Conservation (phyloP, 2,329 filamentous ascomycete species). For the Ilyonectria mors-panacis region DNA sequence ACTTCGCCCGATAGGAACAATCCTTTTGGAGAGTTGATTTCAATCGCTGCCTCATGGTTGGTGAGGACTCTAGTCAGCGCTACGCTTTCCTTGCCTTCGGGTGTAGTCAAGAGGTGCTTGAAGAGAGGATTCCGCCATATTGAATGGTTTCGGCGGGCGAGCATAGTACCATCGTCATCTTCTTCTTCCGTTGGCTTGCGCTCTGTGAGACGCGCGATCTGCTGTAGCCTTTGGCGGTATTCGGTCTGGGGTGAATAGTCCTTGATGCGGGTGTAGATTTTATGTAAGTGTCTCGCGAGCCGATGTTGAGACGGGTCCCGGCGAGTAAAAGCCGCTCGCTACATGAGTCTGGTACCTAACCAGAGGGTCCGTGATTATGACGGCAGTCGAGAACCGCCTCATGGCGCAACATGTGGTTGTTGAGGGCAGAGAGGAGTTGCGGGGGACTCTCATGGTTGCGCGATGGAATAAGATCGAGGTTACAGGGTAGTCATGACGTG, state of each 20-base stretch:
- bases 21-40: slow-evolving; percentile 80
- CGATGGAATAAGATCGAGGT: background rate
- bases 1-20: slow-evolving; percentile 86
- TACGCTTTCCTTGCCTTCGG: slow-evolving; percentile 70
- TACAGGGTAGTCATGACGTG: slow-evolving; percentile 20
- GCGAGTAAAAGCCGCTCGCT: slow-evolving; percentile 75
- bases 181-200: slow-evolving; percentile 48
- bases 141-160: slow-evolving; percentile 68
- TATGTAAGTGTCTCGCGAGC: slow-evolving; percentile 82
- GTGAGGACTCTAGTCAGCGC: slow-evolving; percentile 79
- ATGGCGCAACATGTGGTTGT: slow-evolving; percentile 36
- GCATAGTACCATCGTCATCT: slow-evolving; percentile 51
- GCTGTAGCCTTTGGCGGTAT: slow-evolving; percentile 76
- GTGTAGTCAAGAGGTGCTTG: slow-evolving; percentile 70
- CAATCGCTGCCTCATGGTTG: slow-evolving; percentile 78
- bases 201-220: slow-evolving; percentile 67
- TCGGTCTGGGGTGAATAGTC: slow-evolving; percentile 83
- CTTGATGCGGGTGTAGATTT: slow-evolving; percentile 81
- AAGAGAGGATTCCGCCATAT: slow-evolving; percentile 73
- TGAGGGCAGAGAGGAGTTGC: slow-evolving; percentile 26
- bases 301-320: slow-evolving; percentile 82
- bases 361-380: slow-evolving; percentile 79
- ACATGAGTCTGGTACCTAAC: slow-evolving; percentile 82
- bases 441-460: slow-evolving; percentile 11
- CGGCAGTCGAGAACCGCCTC: slow-evolving; percentile 61